Percentiles rank a stretch among this genome's conserved stretches.
phyloP scores from a whole-genome alignment of 257 asterid genomes.

The Scutellaria galericulata region DNA sequence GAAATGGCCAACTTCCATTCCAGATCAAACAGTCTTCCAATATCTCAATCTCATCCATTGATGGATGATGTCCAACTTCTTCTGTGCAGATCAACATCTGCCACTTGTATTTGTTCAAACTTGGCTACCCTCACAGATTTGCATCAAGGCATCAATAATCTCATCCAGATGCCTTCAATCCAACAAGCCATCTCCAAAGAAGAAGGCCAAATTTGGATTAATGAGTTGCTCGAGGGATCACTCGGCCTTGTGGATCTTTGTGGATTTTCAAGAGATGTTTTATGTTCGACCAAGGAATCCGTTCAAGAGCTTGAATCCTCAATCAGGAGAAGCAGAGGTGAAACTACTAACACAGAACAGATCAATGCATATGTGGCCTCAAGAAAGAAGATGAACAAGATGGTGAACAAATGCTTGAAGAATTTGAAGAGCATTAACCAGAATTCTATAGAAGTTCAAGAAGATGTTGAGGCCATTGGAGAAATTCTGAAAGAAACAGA shows the following conservation, averaged over 20 bases:
- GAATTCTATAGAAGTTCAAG: no score
- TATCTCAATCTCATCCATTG: background rate
- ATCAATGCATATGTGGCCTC: no score
- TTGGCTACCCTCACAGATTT: conserved; percentile 42
- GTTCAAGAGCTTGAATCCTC: conserved; percentile 43
- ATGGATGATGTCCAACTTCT: no score
- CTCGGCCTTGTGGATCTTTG: conserved; percentile 43
- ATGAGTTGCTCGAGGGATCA: conserved; percentile 45
- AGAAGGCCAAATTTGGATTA: conserved; percentile 14
- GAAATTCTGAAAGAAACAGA: no score
- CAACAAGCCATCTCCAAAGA: conserved; percentile 34
- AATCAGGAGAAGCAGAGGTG: conserved; percentile 37
- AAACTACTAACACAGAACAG: no score
- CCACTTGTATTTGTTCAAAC: conserved; percentile 7
- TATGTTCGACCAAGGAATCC: conserved; percentile 28
- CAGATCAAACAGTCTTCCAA: no score
- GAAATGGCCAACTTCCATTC: no score
- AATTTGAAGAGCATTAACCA: no score
- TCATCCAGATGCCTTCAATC: conserved; percentile 42
- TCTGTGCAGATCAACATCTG: no score
- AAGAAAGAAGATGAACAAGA: no score
- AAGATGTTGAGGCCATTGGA: no score
- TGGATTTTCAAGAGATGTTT: conserved; percentile 31
- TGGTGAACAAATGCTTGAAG: no score
- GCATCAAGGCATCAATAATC: conserved; percentile 3